phyloP scores from a whole-genome alignment of 1,139 yeast species.

The Scheffersomyces segobiensis region DNA sequence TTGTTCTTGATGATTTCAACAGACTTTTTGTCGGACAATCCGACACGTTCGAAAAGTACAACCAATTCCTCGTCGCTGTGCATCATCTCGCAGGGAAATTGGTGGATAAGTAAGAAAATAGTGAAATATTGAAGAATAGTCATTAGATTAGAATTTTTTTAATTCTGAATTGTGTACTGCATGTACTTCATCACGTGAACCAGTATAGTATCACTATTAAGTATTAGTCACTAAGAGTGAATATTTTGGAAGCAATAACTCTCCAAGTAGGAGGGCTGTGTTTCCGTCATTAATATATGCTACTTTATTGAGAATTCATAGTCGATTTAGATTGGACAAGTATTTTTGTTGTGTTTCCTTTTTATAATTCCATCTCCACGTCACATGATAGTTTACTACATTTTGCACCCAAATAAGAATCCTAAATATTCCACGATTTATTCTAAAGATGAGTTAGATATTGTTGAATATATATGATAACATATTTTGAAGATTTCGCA shows the following conservation, averaged over 20 bases:
- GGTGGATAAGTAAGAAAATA: neutral
- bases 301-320: neutral
- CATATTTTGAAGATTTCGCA: too few species aligned
- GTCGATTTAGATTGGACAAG: neutral
- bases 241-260: neutral
- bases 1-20: conserved; percentile 80
- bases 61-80: conserved; percentile 31
- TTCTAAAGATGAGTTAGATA: too few species aligned
- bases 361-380: neutral
- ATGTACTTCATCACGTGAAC: neutral
- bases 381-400: neutral
- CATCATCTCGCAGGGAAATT: conserved; percentile 2
- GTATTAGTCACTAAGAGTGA: neutral
- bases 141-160: neutral
- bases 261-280: neutral
- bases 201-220: too few species aligned
- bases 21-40: conserved; percentile 69
- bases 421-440: too few species aligned
- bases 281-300: neutral
- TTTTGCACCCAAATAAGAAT: neutral
- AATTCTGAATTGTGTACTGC: neutral
- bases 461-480: too few species aligned
- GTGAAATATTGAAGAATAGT: neutral
- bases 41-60: conserved; percentile 57
- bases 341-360: too few species aligned